phyloP scores from a whole-genome alignment of 441 rosid species.

The Mallotus japonicus region DNA sequence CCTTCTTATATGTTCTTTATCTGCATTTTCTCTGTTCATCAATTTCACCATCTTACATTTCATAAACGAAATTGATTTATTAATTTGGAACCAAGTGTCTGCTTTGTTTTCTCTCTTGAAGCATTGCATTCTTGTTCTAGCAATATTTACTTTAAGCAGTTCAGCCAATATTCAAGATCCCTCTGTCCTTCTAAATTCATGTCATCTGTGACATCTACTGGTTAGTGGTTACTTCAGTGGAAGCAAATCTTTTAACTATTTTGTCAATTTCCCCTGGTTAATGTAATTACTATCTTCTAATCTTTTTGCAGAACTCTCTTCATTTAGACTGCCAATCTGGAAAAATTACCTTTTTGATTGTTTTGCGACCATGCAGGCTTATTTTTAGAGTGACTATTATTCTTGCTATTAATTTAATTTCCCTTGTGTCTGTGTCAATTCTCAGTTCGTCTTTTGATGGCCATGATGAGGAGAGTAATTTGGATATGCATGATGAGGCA shows the following conservation, averaged over 20 bases:
- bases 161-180: not conserved
- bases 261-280: not conserved
- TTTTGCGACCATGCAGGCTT: not conserved
- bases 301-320: not conserved
- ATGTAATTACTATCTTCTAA: not conserved
- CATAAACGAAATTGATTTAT: constrained; percentile 2
- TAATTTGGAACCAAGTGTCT: not conserved
- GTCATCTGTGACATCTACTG: not conserved
- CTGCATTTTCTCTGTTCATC: constrained; percentile 7
- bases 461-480: constrained; percentile 64
- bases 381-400: not conserved
- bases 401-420: constrained; percentile 7
- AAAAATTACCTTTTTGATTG: not conserved
- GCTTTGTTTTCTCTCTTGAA: not conserved
- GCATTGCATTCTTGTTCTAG: not conserved
- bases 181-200: not conserved
- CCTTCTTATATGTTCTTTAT: constrained; percentile 4
- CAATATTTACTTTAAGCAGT: constrained; percentile 1
- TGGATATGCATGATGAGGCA: constrained; percentile 59
- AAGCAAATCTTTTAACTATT: not conserved
- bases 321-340: not conserved
- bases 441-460: constrained; percentile 85
- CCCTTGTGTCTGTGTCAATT: constrained; percentile 7
- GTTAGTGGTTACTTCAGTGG: not conserved
- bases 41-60: not conserved